phyloP scores from a whole-genome alignment of 441 rosid genomes.

The Macaranga tanarius region DNA sequence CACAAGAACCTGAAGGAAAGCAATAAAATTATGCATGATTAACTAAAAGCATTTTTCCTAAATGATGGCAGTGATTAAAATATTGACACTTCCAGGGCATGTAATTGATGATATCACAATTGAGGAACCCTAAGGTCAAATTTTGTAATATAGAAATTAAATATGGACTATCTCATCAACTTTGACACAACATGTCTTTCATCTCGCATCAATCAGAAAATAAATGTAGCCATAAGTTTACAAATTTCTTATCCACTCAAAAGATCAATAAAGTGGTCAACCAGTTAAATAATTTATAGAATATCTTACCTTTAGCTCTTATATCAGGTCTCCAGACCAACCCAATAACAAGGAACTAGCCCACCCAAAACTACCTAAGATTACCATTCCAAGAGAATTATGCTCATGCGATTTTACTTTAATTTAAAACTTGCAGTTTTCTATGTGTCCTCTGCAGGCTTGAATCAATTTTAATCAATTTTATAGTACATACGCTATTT shows the following conservation, averaged over 20 bases:
- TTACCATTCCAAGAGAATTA: not conserved
- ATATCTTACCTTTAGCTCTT: too few species aligned
- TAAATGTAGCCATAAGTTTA: not conserved
- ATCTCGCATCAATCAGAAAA: not conserved
- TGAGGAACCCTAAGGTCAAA: not conserved
- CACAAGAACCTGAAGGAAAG: conserved; percentile 67
- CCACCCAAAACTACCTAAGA: not conserved
- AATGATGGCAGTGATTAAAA: too few species aligned
- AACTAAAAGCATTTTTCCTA: not conserved
- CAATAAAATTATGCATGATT: not conserved
- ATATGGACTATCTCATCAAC: not conserved
- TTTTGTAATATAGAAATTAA: not conserved
- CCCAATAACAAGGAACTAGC: not conserved
- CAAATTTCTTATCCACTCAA: not conserved
- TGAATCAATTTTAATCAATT: too few species aligned
- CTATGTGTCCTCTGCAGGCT: too few species aligned
- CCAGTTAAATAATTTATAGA: not conserved
- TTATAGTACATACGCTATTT: too few species aligned
- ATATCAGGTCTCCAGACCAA: too few species aligned
- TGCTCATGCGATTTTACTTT: not conserved
- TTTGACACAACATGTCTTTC: not conserved
- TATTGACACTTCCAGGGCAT: too few species aligned
- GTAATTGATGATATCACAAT: not conserved
- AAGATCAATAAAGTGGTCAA: not conserved
- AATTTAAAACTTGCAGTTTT: too few species aligned